Percentiles rank a stretch among this genome's conserved stretches.
Conservation (phyloP, 139 green algal genomes). For the Astrephomene gubernaculifera region DNA sequence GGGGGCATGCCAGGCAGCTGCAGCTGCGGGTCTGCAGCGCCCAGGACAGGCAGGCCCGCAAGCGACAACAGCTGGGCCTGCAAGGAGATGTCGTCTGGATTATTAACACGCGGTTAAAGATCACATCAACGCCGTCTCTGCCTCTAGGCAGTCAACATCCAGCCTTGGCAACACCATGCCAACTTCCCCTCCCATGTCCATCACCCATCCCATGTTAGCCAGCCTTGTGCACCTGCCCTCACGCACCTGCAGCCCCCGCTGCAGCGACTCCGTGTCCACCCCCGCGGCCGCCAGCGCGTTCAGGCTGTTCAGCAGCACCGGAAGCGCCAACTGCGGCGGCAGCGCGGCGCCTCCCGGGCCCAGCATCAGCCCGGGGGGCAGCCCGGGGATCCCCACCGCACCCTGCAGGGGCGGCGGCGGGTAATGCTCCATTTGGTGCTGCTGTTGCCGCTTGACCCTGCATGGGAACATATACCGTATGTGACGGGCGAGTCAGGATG, state of each 20-base stretch:
- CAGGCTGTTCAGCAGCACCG: constrained; percentile 8
- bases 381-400: not conserved
- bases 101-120: too few species aligned
- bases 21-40: constrained; percentile 4
- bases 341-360: too few species aligned
- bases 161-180: too few species aligned
- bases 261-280: not conserved
- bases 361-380: not conserved
- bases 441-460: constrained; percentile 33
- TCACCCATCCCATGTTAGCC: too few species aligned
- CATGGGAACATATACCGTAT: not conserved
- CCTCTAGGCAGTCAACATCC: too few species aligned
- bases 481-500: not conserved
- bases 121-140: too few species aligned
- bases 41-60: not conserved
- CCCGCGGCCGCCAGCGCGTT: not conserved
- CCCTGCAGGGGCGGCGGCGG: not conserved
- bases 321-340: not conserved
- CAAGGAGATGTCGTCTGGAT: too few species aligned
- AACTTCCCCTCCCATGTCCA: too few species aligned
- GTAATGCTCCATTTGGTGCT: too few species aligned
- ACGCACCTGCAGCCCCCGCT: not conserved
- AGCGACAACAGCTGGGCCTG: constrained; percentile 7
- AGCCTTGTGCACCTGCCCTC: too few species aligned
- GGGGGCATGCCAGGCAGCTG: not conserved